Base-by-base conservation (phyloP, 345 rosid species). In the Arabidopsis suecica region DNA sequence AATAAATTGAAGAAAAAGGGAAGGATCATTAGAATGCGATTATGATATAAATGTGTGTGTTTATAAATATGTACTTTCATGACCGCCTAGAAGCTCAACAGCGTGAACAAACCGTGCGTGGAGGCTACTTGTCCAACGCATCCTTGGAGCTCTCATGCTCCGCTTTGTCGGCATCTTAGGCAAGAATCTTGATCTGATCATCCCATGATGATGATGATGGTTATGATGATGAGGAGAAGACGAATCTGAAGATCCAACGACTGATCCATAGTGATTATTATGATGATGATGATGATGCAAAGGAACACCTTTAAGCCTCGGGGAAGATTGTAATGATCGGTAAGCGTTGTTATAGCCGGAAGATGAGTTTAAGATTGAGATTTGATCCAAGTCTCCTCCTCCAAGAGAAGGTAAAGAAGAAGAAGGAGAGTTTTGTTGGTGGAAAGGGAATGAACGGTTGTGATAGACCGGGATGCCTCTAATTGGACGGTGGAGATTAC, bases 21-120 rank as follows among this genome's bases (percentile, higher is more conserved):
- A 49, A 41, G 23, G 16, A 18, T 41, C 13, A 3, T 25, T 30
- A 16, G 41, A 76, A 69, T 68, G 48, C 1, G 51, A 16, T 30
- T 30, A 38, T 47, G 44, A 64, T 22, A 22, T 37, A 67, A 65
- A 62, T 18, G 61, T n/a, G 61, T n/a, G 50, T 55, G 28, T 53
- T 62, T 9, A 20, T 53, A 65, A 54, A 70, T 16, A 45, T n/a
- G 53, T 86, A 92, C 97, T 88, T 86, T 92, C 97, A 82, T 92
- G 96, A 79, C 97, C 97, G 47, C 97, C 97, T 30, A 92, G 91
- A 64, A 88, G 93, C 83, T 92, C 96, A 16, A 92, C 97, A 8
- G 93, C 93, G 68, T 87, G 97, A 68, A 92, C 91, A 69, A 92
- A 92, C 41, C 92, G 85, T 48, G 91, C 85, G 50, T 92, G 97